phyloP scores from a whole-genome alignment of 176 grass and related monocot genomes.

The Pontederia crassipes region DNA sequence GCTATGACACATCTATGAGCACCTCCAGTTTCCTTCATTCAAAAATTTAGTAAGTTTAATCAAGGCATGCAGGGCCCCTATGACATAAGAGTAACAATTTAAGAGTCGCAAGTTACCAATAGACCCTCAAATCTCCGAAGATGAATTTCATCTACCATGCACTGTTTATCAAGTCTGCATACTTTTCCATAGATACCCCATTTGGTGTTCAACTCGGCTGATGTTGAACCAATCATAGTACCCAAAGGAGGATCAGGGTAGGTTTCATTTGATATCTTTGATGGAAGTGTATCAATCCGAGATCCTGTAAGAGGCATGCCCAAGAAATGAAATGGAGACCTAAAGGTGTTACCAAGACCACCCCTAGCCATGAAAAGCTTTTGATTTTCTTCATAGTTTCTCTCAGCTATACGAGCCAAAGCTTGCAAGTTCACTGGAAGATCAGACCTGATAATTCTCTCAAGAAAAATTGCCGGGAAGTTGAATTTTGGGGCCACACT shows the following conservation, averaged over 20 bases:
- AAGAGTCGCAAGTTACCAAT: constrained; percentile 52
- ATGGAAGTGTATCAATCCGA: constrained; percentile 23
- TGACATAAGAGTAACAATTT: not conserved
- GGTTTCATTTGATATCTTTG: constrained; percentile 36
- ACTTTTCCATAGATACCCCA: constrained; percentile 95
- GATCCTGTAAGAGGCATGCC: constrained; percentile 13
- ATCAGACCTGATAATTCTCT: constrained; percentile 85
- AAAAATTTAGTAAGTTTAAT: constrained; percentile 24
- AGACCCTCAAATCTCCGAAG: constrained; percentile 87
- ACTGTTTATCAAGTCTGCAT: constrained; percentile 76
- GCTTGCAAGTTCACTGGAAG: constrained; percentile 86
- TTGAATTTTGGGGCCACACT: constrained; percentile 88
- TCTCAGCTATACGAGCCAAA: constrained; percentile 67
- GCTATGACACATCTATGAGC: constrained; percentile 87
- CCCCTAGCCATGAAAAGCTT: constrained; percentile 23
- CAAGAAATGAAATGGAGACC: constrained; percentile 15
- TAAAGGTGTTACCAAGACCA: constrained; percentile 16
- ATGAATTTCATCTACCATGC: constrained; percentile 92
- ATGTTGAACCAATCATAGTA: constrained; percentile 28
- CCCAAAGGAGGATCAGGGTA: constrained; percentile 22
- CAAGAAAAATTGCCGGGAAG: constrained; percentile 91
- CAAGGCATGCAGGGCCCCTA: constrained; percentile 19
- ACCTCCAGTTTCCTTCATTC: constrained; percentile 78
- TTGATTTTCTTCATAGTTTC: constrained; percentile 51
- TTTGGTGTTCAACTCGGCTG: constrained; percentile 37